Evolutionary conservation across 768 basidiomycete genomes (phyloP).

Genomic region (Pholiota microspora): DNA sequence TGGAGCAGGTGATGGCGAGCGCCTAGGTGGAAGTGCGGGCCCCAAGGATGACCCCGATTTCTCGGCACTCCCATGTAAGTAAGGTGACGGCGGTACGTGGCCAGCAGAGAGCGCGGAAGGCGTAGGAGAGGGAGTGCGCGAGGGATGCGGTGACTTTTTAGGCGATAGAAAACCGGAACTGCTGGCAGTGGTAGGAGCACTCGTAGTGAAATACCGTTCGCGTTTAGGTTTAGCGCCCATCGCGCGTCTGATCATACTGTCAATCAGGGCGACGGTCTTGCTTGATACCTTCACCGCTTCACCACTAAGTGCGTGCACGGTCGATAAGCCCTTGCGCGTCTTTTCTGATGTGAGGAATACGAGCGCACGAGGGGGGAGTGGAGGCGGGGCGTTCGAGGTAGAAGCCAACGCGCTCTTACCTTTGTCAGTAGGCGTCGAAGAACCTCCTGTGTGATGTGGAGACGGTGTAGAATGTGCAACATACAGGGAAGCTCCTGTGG

Average conservation of each 20-base stretch:
- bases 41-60: not conserved
- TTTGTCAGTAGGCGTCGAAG: conserved; percentile 16
- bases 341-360: conserved; percentile 59
- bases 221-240: conserved; percentile 46
- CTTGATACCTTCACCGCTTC: conserved; percentile 66
- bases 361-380: conserved; percentile 44
- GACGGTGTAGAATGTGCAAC: conserved; percentile 55
- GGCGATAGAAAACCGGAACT: conserved; percentile 1
- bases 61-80: conserved; percentile 4
- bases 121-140: conserved; percentile 22
- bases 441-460: conserved; percentile 33
- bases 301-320: conserved; percentile 62
- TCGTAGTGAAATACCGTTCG: conserved; percentile 15
- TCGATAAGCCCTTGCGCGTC: conserved; percentile 55
- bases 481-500: conserved; percentile 59
- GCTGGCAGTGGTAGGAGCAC: not conserved
- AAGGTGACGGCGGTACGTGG: conserved; percentile 15
- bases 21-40: conserved; percentile 28
- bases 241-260: conserved; percentile 55
- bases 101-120: conserved; percentile 14
- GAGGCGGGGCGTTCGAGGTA: conserved; percentile 31
- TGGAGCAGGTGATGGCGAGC: conserved; percentile 29
- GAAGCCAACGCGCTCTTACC: not conserved
- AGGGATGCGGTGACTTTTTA: conserved; percentile 8
- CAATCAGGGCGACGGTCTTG: conserved; percentile 59